Percentiles rank a stretch among this genome's conserved stretches.
Conservation (phyloP, 176 grass and related monocot genomes). For the Microstegium vimineum region DNA sequence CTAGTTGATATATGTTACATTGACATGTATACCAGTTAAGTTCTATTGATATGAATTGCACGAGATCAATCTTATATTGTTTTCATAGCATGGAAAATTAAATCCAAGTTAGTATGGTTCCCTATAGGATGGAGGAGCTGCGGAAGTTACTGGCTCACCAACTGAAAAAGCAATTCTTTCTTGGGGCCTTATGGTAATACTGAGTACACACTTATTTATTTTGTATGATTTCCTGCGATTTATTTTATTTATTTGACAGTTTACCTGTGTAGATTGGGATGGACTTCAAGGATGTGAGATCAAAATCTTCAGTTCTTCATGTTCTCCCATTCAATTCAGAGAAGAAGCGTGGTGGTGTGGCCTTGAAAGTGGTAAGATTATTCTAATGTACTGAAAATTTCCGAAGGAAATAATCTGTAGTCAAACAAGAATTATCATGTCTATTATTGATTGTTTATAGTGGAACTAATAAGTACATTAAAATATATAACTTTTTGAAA, state of each 20-base stretch:
- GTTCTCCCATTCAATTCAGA: constrained; percentile 89
- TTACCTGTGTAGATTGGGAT: constrained; percentile 60
- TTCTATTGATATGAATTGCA: constrained; percentile 24
- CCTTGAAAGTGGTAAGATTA: constrained; percentile 54
- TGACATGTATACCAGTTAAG: constrained; percentile 21
- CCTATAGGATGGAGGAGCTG: constrained; percentile 56
- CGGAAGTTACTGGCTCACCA: constrained; percentile 76
- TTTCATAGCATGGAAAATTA: background rate
- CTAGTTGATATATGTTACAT: background rate
- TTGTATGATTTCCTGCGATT: background rate
- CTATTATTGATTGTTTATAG: background rate
- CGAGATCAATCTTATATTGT: background rate
- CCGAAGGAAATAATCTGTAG: background rate
- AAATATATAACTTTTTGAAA: background rate
- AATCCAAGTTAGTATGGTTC: constrained; percentile 39
- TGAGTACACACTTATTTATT: background rate
- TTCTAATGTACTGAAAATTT: constrained; percentile 22
- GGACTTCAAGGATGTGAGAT: constrained; percentile 48
- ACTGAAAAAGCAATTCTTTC: constrained; percentile 92
- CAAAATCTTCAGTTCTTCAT: constrained; percentile 65
- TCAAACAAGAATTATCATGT: background rate
- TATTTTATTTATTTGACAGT: background rate
- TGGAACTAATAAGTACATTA: background rate
- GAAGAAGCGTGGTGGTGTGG: constrained; percentile 84
- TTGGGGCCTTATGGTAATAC: constrained; percentile 87